Evolutionary conservation across 129 eudicot genomes (phyloP).

Genomic region (Saussurea involucrata): DNA sequence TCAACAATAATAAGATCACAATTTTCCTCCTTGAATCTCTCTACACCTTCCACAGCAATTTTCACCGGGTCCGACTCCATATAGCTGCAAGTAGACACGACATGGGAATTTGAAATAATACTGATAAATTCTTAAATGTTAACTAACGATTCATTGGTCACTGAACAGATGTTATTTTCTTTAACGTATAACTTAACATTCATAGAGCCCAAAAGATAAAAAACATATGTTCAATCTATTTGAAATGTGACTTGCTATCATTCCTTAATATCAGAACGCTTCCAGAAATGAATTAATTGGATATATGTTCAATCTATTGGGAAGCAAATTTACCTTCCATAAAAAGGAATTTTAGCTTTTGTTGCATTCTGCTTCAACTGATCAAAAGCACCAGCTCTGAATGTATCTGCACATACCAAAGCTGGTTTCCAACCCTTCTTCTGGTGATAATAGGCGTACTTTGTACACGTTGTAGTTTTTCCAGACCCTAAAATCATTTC

Average conservation of each 20-base stretch:
- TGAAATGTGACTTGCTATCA: neutral
- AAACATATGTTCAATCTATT: neutral
- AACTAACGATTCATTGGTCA: neutral
- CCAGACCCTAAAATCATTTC: conserved; percentile 26
- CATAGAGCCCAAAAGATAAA: neutral
- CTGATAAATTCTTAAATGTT: neutral
- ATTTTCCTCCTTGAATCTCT: conserved; percentile 74
- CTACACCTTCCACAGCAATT: conserved; percentile 94
- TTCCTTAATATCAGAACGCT: neutral
- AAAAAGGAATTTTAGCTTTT: conserved; percentile 88
- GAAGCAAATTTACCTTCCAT: conserved; percentile 57
- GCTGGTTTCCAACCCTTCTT: conserved; percentile 97
- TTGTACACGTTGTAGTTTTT: conserved; percentile 59
- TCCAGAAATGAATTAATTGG: neutral
- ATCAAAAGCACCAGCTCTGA: conserved; percentile 97
- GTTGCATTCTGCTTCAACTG: conserved; percentile 96
- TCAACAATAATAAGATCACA: conserved; percentile 89
- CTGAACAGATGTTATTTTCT: neutral
- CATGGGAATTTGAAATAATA: neutral
- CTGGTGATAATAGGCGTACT: conserved; percentile 80
- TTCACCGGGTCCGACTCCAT: conserved; percentile 94
- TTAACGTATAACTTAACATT: neutral
- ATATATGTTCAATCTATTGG: neutral
- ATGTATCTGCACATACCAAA: conserved; percentile 94
- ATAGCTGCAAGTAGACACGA: conserved; percentile 56